Conservation (phyloP, 2,329 filamentous ascomycete species). For the Kalmusia sp. region DNA sequence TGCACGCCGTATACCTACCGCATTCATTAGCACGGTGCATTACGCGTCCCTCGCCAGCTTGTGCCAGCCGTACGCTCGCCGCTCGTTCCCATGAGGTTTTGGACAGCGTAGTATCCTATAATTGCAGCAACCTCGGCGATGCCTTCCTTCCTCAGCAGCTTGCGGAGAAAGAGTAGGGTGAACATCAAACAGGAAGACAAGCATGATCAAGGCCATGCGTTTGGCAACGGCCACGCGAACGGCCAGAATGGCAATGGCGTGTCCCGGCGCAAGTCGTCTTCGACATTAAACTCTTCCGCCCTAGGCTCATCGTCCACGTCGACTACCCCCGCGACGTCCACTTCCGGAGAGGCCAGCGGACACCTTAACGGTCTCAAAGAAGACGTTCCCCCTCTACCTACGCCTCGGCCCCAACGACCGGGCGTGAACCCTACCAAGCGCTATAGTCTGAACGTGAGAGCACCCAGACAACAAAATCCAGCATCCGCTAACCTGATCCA, state of each 20-base stretch:
- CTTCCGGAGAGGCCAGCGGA: conserved; percentile 72
- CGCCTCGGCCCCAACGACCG: conserved; percentile 55
- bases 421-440: conserved; percentile 56
- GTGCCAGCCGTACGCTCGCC: neutral
- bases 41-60: conserved; percentile 31
- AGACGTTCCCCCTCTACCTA: conserved; percentile 52
- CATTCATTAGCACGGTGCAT: conserved; percentile 25
- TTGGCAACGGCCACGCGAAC: conserved; percentile 23
- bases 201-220: conserved; percentile 16
- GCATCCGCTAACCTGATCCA: conserved; percentile 20
- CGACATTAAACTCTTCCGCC: conserved; percentile 64
- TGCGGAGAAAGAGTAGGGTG: conserved; percentile 77
- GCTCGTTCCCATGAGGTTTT: conserved; percentile 7
- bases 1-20: conserved; percentile 11
- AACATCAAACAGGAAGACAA: conserved; percentile 64
- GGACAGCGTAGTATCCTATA: conserved; percentile 5
- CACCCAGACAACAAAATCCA: neutral
- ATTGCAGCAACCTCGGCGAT: conserved; percentile 33
- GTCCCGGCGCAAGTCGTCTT: conserved; percentile 64
- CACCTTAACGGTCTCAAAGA: conserved; percentile 62
- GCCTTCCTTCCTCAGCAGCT: conserved; percentile 73
- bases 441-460: conserved; percentile 57
- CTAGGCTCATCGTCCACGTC: conserved; percentile 76
- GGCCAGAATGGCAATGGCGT: conserved; percentile 46
- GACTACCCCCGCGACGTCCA: conserved; percentile 67